phyloP scores from a whole-genome alignment of 176 grass and related monocot species.

The Carex parvula region DNA sequence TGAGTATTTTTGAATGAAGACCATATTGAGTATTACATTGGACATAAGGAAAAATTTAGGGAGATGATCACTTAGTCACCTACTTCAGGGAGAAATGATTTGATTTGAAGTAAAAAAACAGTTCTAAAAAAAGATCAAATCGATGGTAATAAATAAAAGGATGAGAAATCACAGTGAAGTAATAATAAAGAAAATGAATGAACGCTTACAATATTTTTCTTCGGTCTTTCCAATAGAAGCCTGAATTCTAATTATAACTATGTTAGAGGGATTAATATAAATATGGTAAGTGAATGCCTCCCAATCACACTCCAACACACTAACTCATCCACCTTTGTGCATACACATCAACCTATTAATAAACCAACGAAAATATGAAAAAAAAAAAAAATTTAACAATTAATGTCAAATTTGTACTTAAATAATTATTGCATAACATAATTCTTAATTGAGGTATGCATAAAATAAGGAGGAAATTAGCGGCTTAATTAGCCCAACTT shows the following conservation, averaged over 20 bases:
- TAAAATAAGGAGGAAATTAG: neutral
- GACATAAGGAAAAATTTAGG: neutral
- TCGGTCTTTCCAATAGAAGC: conserved; percentile 79
- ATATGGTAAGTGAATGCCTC: conserved; percentile 75
- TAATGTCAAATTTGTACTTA: neutral
- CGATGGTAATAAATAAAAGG: neutral
- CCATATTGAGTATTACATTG: too few relatives aligned
- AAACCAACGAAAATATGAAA: neutral
- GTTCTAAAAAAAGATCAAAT: neutral
- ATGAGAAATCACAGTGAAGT: neutral
- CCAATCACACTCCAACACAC: conserved; percentile 82
- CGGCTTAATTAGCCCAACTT: neutral
- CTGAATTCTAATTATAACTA: conserved; percentile 82
- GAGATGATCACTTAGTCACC: neutral
- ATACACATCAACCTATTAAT: conserved; percentile 66
- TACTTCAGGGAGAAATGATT: neutral
- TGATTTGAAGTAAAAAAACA: neutral
- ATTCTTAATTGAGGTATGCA: neutral
- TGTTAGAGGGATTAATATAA: conserved; percentile 79
- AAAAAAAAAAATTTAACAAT: neutral
- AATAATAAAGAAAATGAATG: neutral
- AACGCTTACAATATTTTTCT: conserved; percentile 74
- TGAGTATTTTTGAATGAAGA: too few relatives aligned
- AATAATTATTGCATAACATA: neutral
- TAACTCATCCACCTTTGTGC: conserved; percentile 46